Base-by-base conservation (phyloP, 2,329 filamentous ascomycete genomes). In the Stemphylium lycopersici region DNA sequence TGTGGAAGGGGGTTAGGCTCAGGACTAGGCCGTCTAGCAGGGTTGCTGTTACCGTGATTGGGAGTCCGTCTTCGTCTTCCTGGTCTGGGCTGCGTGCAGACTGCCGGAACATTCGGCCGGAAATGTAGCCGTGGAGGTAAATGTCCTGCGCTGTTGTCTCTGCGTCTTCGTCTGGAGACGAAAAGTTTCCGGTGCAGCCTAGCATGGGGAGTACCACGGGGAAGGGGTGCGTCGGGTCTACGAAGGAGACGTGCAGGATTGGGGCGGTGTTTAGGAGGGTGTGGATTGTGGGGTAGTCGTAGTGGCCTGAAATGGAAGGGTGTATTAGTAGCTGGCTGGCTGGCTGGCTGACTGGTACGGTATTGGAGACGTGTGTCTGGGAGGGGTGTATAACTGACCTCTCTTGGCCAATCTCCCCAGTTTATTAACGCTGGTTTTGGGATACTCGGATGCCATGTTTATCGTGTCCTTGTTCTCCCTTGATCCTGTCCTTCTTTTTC, bases 51-150 rank as follows among this genome's bases (percentile, higher is more conserved):
- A 55, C 24, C 11, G 46, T 44, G 0, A 55, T 34, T 3, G 52
- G 50, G 16, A 53, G 18, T 2, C 50, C 48, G 3, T 22, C 4
- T 2, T 31, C 16, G 6, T 41, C 6, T 29, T 41, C 7, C 15
- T 41, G 4, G 36, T 20, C 15, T 12, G 36, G 3, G 16, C 5
- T 16, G n/a, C 3, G 36, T 32, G 22, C 18, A 16, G n/a, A 38
- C 8, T 16, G 12, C 12, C 41, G 45, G 58, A 93, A 89, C 31
- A 96, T 80, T 6, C 91, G 88, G 0, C 87, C 62, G 5, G 67
- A 66, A 3, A 72, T 59, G 47, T 70, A 72, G 51, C 72, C 72
- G 55, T 76, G 72, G 31, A 76, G 61, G 45, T 75, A 76, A 5
- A 75, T 37, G 31, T 70, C 57, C 31, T 68, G 66, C 4, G 37